Percentiles rank a stretch among this genome's conserved stretches.
These are phyloP conservation scores for Aphanocladium album DNA, from an alignment of 2,329 filamentous ascomycete species.

Conservation along the genomic window DNA sequence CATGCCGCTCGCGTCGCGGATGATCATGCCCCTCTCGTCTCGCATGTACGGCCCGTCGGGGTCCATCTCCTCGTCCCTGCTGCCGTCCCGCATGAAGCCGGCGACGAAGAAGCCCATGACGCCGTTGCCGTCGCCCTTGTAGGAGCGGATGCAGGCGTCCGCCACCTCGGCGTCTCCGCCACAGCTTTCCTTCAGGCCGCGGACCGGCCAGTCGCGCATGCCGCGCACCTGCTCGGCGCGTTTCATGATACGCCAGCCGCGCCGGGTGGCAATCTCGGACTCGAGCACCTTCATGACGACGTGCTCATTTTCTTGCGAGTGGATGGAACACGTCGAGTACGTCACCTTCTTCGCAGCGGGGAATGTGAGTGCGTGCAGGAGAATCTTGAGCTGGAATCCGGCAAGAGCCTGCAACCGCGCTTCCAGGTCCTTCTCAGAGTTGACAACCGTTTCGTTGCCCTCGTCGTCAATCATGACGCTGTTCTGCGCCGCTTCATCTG, in stretches of 20 bases:
- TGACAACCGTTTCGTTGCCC: conserved; percentile 47
- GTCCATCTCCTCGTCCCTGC: conserved; percentile 15
- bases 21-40: conserved; percentile 50
- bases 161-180: conserved; percentile 49
- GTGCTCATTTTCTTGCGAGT: conserved; percentile 81
- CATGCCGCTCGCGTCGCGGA: conserved; percentile 36
- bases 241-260: conserved; percentile 73
- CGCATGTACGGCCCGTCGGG: conserved; percentile 47
- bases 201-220: conserved; percentile 68
- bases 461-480: conserved; percentile 52
- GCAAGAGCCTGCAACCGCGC: conserved; percentile 69
- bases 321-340: conserved; percentile 90
- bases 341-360: conserved; percentile 70
- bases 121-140: conserved; percentile 73
- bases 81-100: conserved; percentile 58
- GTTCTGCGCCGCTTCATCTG: conserved; percentile 26
- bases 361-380: conserved; percentile 81
- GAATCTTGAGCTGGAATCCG: conserved; percentile 73
- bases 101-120: conserved; percentile 96
- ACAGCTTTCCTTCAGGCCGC: conserved; percentile 49
- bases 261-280: conserved; percentile 58
- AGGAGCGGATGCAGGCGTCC: conserved; percentile 75
- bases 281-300: conserved; percentile 70
- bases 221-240: conserved; percentile 71
- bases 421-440: conserved; percentile 52